Percentiles rank a stretch among this genome's conserved stretches.
Conservation (phyloP, 2,329 filamentous ascomycete genomes). For the Botrytis cinerea region DNA sequence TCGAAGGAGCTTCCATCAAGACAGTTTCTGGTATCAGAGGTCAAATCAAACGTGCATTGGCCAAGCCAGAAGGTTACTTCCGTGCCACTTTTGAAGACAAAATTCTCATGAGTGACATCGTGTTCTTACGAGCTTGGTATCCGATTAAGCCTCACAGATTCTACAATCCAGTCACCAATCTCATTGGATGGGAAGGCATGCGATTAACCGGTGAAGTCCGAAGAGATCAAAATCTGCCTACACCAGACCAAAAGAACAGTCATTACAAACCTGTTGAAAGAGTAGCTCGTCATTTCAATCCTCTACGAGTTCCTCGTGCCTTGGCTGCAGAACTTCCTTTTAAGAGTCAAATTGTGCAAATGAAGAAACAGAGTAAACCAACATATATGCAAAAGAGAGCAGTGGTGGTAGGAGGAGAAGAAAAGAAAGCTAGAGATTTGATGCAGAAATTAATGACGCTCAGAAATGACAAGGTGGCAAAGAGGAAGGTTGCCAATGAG, state of each 20-base stretch:
- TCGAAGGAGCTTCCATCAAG: slow-evolving; percentile 92
- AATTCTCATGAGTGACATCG: slow-evolving; percentile 92
- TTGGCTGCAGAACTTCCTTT: slow-evolving; percentile 85
- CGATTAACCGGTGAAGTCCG: slow-evolving; percentile 91
- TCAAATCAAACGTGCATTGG: slow-evolving; percentile 94
- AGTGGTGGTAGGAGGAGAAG: slow-evolving; percentile 81
- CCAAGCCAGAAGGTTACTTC: slow-evolving; percentile 93
- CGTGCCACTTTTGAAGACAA: slow-evolving; percentile 98
- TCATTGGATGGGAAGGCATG: slow-evolving; percentile 91
- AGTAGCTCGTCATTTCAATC: slow-evolving; percentile 73
- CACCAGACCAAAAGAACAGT: slow-evolving; percentile 80
- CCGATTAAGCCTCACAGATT: slow-evolving; percentile 92
- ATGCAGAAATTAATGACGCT: slow-evolving; percentile 93
- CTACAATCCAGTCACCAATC: slow-evolving; percentile 94
- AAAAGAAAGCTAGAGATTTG: slow-evolving; percentile 83
- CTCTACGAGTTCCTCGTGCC: slow-evolving; percentile 69
- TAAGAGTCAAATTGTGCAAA: slow-evolving; percentile 84
- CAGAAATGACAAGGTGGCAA: slow-evolving; percentile 85
- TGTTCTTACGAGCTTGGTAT: slow-evolving; percentile 96
- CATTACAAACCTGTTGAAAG: slow-evolving; percentile 74
- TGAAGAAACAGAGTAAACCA: slow-evolving; percentile 74
- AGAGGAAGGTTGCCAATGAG: slow-evolving; percentile 82
- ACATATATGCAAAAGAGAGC: slow-evolving; percentile 97
- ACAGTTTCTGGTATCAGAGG: slow-evolving; percentile 94
- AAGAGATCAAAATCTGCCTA: slow-evolving; percentile 70